Conservation (phyloP, 768 basidiomycete species). For the Cytidiella melzeri region DNA sequence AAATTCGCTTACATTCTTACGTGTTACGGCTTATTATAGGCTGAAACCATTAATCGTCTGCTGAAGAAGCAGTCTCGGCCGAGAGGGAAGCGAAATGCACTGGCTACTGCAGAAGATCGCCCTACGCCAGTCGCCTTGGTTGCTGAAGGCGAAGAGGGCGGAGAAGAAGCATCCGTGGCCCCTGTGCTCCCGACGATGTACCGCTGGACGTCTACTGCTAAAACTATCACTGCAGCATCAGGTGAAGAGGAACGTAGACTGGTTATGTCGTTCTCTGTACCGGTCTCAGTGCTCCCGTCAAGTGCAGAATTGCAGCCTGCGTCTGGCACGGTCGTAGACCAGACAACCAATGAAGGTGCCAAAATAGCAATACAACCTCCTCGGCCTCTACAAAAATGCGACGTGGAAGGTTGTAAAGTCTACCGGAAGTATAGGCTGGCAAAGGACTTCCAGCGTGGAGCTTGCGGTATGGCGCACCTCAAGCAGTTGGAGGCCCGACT, state of each 20-base stretch:
- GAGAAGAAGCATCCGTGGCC: slow-evolving; percentile 27
- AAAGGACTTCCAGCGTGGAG: slow-evolving; percentile 53
- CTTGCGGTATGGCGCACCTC: slow-evolving; percentile 64
- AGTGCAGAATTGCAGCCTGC: background rate
- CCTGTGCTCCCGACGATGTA: slow-evolving; percentile 50
- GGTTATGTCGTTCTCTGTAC: slow-evolving; percentile 51
- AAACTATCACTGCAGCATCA: slow-evolving; percentile 17
- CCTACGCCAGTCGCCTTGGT: slow-evolving; percentile 28
- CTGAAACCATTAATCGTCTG: slow-evolving; percentile 84
- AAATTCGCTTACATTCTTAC: background rate
- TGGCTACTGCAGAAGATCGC: slow-evolving; percentile 42
- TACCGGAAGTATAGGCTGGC: slow-evolving; percentile 61
- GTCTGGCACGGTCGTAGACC: slow-evolving; percentile 16
- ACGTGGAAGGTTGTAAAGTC: slow-evolving; percentile 50
- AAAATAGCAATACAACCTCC: background rate
- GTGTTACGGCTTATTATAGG: slow-evolving; percentile 31
- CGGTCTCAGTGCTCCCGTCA: slow-evolving; percentile 27
- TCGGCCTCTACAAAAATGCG: slow-evolving; percentile 32
- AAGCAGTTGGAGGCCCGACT: slow-evolving; percentile 41
- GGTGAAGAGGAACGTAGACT: slow-evolving; percentile 23
- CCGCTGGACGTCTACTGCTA: slow-evolving; percentile 64
- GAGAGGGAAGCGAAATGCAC: slow-evolving; percentile 49
- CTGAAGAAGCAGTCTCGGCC: slow-evolving; percentile 79
- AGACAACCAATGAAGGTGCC: background rate
- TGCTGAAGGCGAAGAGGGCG: slow-evolving; percentile 37